A percentile compares a stretch with the other conserved stretches of the same genome.
phyloP scores from a whole-genome alignment of 805 yeast species.

The Zygotorulaspora sp. region DNA sequence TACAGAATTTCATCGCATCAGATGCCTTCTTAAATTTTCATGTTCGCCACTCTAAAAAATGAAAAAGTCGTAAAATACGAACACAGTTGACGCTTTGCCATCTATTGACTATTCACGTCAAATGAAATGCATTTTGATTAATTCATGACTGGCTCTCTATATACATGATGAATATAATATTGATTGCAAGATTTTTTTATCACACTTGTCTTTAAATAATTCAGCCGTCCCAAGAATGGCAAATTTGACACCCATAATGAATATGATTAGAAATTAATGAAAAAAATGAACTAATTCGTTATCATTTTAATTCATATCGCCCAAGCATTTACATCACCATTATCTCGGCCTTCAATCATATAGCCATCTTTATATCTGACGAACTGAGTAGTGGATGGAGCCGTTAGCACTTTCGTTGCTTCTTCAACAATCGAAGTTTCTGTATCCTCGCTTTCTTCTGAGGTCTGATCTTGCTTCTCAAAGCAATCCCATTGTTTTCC shows the following conservation, averaged over 20 bases:
- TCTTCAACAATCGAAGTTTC: conserved; percentile 8
- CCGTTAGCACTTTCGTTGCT: neutral
- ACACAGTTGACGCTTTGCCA: too few relatives aligned
- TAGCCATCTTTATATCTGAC: conserved; percentile 60
- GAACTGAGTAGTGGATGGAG: conserved; percentile 34
- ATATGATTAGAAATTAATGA: too few relatives aligned
- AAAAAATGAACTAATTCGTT: too few relatives aligned
- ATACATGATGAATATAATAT: conserved; percentile 4
- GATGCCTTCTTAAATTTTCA: conserved; percentile 3
- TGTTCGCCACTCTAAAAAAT: conserved; percentile 1
- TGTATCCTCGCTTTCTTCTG: neutral
- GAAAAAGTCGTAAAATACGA: neutral
- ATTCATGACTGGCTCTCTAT: conserved; percentile 2
- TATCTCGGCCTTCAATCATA: conserved; percentile 56
- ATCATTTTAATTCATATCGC: conserved; percentile 39
- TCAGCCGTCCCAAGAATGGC: too few relatives aligned
- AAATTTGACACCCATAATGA: too few relatives aligned
- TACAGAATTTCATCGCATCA: neutral
- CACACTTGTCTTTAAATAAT: too few relatives aligned
- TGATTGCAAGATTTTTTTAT: too few relatives aligned
- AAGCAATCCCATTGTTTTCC: conserved; percentile 54
- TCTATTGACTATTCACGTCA: too few relatives aligned
- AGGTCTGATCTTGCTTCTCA: conserved; percentile 34
- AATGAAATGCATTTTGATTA: neutral
- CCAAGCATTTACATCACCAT: conserved; percentile 64